Base-by-base conservation (phyloP, 2,329 filamentous ascomycete species). In the Phialemonium atrogriseum region DNA sequence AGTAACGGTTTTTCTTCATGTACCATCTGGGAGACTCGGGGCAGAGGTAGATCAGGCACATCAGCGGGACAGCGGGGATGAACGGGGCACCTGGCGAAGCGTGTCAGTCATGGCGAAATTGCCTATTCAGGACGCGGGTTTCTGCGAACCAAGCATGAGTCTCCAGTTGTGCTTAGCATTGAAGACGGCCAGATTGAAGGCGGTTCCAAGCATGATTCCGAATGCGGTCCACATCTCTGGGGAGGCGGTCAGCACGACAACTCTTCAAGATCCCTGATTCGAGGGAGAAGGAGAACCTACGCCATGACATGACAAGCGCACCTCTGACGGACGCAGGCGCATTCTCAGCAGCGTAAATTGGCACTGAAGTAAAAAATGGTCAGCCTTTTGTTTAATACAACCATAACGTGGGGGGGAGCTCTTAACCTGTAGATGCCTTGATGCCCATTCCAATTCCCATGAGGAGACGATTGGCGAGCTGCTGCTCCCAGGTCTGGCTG, bases 271-370 rank as follows among this genome's bases (percentile, higher is more conserved):
- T n/a, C n/a, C n/a, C n/a, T 45, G 11, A 17, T 27, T 7, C 5
- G n/a, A n/a, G n/a, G n/a, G n/a, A n/a, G n/a, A n/a, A n/a, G n/a
- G n/a, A 23, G 28, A 35, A 52, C 45, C 44, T 39, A 48, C 50
- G 80, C 83, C 84, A 89, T 40, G 77, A 78, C 83, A 89, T 89
- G 40, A 88, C 82, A 12, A 91, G 64, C 7, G 80, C 82, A 41
- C 82, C 81, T 49, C 82, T 73, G 33, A 86, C 78, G 2, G 65
- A 54, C 2, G 80, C 76, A 0, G 82, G 82, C 0, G 77, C 72
- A 35, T 75, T 83, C 53, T 88, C 83, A 3, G 83, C 82, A 0
- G 80, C 77, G 45, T 84, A 88, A 17, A 88, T 77, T 0, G 84
- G 83, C 2, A 85, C n/a, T n/a, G n/a, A n/a, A n/a, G n/a, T n/a